Evolutionary conservation across 2,329 filamentous ascomycete species (phyloP).

Genomic region (Decorospora gaudefroyi): DNA sequence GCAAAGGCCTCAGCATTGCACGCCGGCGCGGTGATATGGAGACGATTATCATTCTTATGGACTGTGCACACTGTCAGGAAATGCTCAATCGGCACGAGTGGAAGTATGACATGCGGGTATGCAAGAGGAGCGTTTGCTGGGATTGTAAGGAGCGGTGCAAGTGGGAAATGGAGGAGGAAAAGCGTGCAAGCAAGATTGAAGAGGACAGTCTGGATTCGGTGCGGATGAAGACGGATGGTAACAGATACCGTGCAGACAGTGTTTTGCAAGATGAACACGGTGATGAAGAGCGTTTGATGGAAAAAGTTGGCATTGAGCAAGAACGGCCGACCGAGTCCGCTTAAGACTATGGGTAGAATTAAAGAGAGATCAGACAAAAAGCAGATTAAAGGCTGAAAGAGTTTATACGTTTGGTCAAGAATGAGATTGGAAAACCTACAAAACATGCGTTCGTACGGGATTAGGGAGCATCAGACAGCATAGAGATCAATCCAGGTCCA

Average conservation of each 20-base stretch:
- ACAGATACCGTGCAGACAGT: conserved; percentile 39
- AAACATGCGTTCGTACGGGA: too few species aligned
- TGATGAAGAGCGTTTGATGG: conserved; percentile 24
- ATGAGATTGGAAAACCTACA: background rate
- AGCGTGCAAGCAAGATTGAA: background rate
- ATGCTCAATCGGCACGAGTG: conserved; percentile 44
- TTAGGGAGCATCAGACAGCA: background rate
- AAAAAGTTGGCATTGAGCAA: conserved; percentile 31
- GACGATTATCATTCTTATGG: conserved; percentile 38
- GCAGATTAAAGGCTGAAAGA: background rate
- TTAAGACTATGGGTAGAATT: conserved; percentile 25
- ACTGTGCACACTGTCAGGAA: conserved; percentile 40
- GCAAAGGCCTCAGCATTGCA: conserved; percentile 41
- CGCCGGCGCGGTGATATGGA: conserved; percentile 35
- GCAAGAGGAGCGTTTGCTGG: conserved; percentile 42
- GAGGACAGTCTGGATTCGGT: background rate
- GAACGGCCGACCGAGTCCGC: conserved; percentile 18
- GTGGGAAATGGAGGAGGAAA: conserved; percentile 29
- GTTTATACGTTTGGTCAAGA: background rate
- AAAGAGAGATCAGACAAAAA: too few species aligned
- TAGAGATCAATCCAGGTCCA: conserved; percentile 40
- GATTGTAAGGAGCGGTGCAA: conserved; percentile 42
- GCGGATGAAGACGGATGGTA: conserved; percentile 18
- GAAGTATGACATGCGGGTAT: conserved; percentile 44
- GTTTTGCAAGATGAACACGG: conserved; percentile 32